Percentiles rank a stretch among this genome's conserved stretches.
Evolutionary conservation across 176 grass and related monocot genomes (phyloP).

Genomic region (Phragmites australis): DNA sequence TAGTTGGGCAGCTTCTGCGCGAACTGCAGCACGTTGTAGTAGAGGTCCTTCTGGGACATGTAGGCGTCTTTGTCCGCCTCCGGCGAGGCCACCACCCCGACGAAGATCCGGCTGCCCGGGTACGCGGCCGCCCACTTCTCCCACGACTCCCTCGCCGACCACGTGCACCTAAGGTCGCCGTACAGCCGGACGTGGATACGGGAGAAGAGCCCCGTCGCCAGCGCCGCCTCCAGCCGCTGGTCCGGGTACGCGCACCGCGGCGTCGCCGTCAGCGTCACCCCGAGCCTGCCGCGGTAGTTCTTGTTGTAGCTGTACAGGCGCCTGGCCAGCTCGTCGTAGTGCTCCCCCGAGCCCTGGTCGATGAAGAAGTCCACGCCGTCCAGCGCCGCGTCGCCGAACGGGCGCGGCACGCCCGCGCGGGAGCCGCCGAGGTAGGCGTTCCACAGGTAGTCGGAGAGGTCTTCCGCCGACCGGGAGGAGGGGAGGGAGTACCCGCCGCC

Average conservation of each 20-base stretch:
- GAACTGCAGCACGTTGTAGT: neutral
- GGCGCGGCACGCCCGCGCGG: neutral
- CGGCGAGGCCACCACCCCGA: conserved; percentile 28
- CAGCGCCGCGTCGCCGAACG: neutral
- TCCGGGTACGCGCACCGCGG: conserved; percentile 52
- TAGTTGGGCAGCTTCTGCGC: neutral
- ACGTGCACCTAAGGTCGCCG: neutral
- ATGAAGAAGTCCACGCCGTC: neutral
- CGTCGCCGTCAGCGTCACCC: conserved; percentile 33
- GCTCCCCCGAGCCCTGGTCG: neutral
- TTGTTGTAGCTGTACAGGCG: neutral
- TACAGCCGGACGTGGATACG: conserved; percentile 29
- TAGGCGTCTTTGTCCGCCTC: neutral
- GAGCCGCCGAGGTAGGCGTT: neutral
- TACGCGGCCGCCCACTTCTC: conserved; percentile 9
- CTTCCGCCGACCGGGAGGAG: neutral
- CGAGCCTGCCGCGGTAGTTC: neutral
- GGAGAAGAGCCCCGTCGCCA: conserved; percentile 42
- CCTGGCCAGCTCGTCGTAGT: neutral
- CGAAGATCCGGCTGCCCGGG: neutral
- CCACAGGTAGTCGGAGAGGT: conserved; percentile 11
- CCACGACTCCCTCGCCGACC: neutral
- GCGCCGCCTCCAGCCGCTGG: conserved; percentile 12
- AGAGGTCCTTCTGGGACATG: neutral
- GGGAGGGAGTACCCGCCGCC: conserved; percentile 1